Conservation (phyloP, 164 flowering plant genomes). For the Santalum album region DNA sequence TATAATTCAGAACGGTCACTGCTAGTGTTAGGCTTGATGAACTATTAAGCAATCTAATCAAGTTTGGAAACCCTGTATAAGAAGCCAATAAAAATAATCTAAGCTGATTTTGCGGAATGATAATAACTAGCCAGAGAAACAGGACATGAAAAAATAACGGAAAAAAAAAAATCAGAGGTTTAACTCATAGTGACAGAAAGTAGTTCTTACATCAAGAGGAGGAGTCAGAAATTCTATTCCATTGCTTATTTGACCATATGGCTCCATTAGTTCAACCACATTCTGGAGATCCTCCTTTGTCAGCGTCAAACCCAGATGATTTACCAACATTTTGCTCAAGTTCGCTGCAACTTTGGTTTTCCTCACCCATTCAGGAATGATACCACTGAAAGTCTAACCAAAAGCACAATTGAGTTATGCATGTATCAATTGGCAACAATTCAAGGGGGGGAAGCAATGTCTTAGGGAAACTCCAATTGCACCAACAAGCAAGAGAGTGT, state of each 20-base stretch:
- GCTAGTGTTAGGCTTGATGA: too few relatives aligned
- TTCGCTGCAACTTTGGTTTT: slow-evolving; percentile 42
- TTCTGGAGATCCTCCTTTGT: slow-evolving; percentile 65
- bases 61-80: neutral
- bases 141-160: neutral
- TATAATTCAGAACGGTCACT: too few relatives aligned
- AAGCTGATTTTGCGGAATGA: too few relatives aligned
- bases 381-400: slow-evolving; percentile 55
- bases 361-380: slow-evolving; percentile 62
- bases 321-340: slow-evolving; percentile 56
- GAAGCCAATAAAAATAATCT: too few relatives aligned
- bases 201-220: slow-evolving; percentile 74
- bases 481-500: too few relatives aligned
- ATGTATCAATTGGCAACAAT: neutral
- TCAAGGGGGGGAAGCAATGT: too few relatives aligned
- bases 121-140: too few relatives aligned
- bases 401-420: neutral
- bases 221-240: slow-evolving; percentile 80
- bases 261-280: slow-evolving; percentile 94
- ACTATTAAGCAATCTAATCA: neutral
- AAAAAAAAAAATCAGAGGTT: neutral
- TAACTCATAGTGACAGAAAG: neutral
- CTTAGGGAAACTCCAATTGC: too few relatives aligned
- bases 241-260: slow-evolving; percentile 85
- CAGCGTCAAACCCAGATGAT: slow-evolving; percentile 83